A percentile compares a stretch with the other conserved stretches of the same genome.
Conservation (phyloP, 1,139 yeast genomes). For the Lodderomyces orthopsilosis region DNA sequence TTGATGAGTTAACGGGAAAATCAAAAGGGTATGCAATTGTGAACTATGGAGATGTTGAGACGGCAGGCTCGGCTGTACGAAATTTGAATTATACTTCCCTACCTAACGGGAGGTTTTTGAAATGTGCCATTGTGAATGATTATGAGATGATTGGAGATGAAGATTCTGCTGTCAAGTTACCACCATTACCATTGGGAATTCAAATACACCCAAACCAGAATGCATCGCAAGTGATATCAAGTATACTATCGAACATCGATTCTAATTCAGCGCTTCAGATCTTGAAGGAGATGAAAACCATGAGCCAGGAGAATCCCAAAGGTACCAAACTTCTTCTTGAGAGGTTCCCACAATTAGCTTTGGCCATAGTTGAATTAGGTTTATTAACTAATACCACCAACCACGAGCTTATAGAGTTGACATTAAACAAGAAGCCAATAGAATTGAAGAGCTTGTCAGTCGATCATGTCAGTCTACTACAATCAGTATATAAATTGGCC, state of each 20-base stretch:
- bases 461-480: slow-evolving; percentile 53
- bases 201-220: slow-evolving; percentile 52
- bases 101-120: slow-evolving; percentile 61
- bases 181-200: slow-evolving; percentile 48
- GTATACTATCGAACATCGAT: slow-evolving; percentile 55
- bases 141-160: slow-evolving; percentile 18
- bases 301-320: slow-evolving; percentile 61
- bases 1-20: slow-evolving; percentile 86
- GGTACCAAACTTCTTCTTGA: slow-evolving; percentile 63
- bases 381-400: slow-evolving; percentile 57
- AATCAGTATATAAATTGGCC: slow-evolving; percentile 54
- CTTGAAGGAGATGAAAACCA: slow-evolving; percentile 59
- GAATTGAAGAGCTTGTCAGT: slow-evolving; percentile 43
- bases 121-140: slow-evolving; percentile 69
- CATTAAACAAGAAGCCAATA: slow-evolving; percentile 32
- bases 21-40: slow-evolving; percentile 91
- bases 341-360: slow-evolving; percentile 75
- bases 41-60: slow-evolving; percentile 70
- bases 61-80: slow-evolving; percentile 89
- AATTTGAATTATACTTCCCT: slow-evolving; percentile 78
- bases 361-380: slow-evolving; percentile 77
- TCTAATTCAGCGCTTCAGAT: slow-evolving; percentile 54
- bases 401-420: slow-evolving; percentile 50
- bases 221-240: slow-evolving; percentile 63
- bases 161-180: slow-evolving; percentile 27